A percentile compares a stretch with the other conserved stretches of the same genome.
Conservation (phyloP, 352 stramenopile genomes). For the Discostella stelligera region DNA sequence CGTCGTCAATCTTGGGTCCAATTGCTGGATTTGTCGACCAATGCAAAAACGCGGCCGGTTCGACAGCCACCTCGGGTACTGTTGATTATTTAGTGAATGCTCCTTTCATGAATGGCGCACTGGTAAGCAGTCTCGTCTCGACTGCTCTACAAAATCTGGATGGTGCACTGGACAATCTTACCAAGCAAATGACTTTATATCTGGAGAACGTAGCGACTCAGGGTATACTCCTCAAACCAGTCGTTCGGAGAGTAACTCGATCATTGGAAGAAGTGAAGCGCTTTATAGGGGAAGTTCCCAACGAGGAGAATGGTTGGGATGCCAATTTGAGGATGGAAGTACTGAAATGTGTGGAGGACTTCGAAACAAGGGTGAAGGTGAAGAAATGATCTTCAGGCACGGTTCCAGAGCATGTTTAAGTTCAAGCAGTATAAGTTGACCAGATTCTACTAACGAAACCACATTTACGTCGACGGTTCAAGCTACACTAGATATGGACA, state of each 20-base stretch:
- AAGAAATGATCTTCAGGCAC: constrained; percentile 18
- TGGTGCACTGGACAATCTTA: constrained; percentile 49
- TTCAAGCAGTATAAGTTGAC: neutral
- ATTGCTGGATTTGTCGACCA: constrained; percentile 63
- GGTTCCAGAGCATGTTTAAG: constrained; percentile 3
- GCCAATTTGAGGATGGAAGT: constrained; percentile 50
- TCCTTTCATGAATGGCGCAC: constrained; percentile 55
- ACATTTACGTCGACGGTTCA: too few relatives aligned
- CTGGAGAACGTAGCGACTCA: constrained; percentile 77
- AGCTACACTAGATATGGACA: too few relatives aligned
- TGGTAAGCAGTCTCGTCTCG: constrained; percentile 52
- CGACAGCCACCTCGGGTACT: constrained; percentile 10
- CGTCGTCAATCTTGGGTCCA: constrained; percentile 47
- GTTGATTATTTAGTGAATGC: constrained; percentile 38
- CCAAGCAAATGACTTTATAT: constrained; percentile 75
- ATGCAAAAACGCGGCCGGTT: constrained; percentile 45
- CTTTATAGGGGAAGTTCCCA: constrained; percentile 41
- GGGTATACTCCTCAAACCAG: constrained; percentile 80
- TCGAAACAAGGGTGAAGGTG: constrained; percentile 59
- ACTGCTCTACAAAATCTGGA: constrained; percentile 54
- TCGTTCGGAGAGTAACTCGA: constrained; percentile 68
- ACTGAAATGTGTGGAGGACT: constrained; percentile 47
- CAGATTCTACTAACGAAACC: too few relatives aligned
- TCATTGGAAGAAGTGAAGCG: constrained; percentile 61
- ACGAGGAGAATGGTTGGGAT: constrained; percentile 67